Base-by-base conservation (phyloP, 192 early-diverging fungal genomes). In the Mortierella hygrophila region DNA sequence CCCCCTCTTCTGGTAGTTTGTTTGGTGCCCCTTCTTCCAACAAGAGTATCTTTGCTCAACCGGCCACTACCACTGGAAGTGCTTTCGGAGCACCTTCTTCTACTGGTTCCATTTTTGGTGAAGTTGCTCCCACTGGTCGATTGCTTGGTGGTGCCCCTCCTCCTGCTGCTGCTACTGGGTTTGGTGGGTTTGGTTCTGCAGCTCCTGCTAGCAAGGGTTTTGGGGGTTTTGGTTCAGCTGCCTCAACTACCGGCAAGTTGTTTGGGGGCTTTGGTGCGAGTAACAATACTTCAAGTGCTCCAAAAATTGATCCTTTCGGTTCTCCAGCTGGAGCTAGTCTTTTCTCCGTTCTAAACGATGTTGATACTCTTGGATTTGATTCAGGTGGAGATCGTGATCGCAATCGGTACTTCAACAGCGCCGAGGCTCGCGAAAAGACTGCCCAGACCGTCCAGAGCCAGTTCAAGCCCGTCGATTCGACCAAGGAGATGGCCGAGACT, bases 401-500 rank as follows among this genome's bases (percentile, higher is more conserved):
- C 16, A 63, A 32, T n/a, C 55, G 38, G 29, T 65, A 16, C 11
- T 26, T 65, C 68, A 65, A 35, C 41, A 57, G 46, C 16, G 40
- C n/a, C 0, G 63, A 75, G 41, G 80, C 80, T 3, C 21, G 81
- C 26, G 29, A 35, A 13, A 41, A 15, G 35, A 38, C 81, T 26
- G 32, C 55, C 6, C 41, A 73, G 41, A 74, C 69, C 4, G 11
- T 77, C 4, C 73, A 65, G 35, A 52, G 68, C 13, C 83, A 86
- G 47, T 86, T 77, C 79, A 86, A 86, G 65, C 78, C 83, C 44
- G 73, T 80, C 68, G 84, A 87, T 74, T 26, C 80, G 38, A 89
- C 88, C 11, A 83, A 82, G 49, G 88, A 89, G 69, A 82, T 82
- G 69, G 73, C 80, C 2, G 88, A 89, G 70, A 89, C 88, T 1